Conservation (phyloP, 257 asterid genomes). For the Mentha longifolia region DNA sequence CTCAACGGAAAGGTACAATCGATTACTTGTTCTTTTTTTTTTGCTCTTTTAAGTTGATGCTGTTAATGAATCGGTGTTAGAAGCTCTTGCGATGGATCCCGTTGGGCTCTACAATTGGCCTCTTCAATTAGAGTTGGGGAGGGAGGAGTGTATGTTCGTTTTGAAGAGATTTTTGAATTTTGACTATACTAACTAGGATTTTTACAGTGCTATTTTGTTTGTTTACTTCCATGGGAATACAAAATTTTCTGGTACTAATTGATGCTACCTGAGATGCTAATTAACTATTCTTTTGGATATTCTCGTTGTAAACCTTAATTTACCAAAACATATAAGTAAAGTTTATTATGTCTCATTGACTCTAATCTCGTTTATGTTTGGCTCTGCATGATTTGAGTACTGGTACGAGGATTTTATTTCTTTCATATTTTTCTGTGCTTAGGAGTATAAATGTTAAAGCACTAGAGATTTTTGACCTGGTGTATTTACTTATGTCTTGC, state of each 20-base stretch:
- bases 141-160: neutral
- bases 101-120: neutral
- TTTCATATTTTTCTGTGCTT: slow-evolving; percentile 22
- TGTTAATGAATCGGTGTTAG: neutral
- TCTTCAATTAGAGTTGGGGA: neutral
- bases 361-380: slow-evolving; percentile 13
- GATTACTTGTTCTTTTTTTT: neutral
- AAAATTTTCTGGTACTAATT: neutral
- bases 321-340: neutral
- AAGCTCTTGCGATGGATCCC: neutral
- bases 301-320: slow-evolving; percentile 17
- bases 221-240: neutral
- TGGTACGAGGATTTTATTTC: neutral
- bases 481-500: slow-evolving; percentile 35
- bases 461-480: slow-evolving; percentile 21
- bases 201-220: neutral
- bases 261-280: slow-evolving; percentile 16
- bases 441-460: slow-evolving; percentile 4
- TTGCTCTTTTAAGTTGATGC: neutral
- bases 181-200: slow-evolving; percentile 4
- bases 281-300: slow-evolving; percentile 4
- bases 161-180: no score
- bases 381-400: slow-evolving; percentile 11
- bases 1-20: slow-evolving; percentile 80
- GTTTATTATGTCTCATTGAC: slow-evolving; percentile 15